Conservation (phyloP, 345 rosid species). For the Erysimum cheiranthoides region DNA sequence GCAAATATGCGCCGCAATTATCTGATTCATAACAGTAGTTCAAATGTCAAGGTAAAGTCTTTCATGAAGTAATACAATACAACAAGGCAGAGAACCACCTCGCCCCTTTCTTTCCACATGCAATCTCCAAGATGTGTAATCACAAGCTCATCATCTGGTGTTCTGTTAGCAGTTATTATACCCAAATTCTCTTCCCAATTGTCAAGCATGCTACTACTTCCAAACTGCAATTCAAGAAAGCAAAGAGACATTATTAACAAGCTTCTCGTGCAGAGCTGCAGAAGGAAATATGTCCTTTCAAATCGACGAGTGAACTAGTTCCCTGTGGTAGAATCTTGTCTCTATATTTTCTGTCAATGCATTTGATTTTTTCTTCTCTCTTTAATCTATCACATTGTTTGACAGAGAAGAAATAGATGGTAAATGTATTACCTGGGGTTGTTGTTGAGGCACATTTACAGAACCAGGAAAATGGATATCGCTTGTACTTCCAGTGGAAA, state of each 20-base stretch:
- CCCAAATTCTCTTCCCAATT: conserved; percentile 99
- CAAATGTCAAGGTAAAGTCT: conserved; percentile 39
- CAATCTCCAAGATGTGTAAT: conserved; percentile 95
- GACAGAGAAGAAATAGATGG: conserved; percentile 1
- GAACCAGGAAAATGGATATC: conserved; percentile 51
- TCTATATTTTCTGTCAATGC: not conserved
- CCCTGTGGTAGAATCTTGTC: not conserved
- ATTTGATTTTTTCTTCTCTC: not conserved
- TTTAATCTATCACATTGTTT: conserved; percentile 5
- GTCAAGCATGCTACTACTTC: conserved; percentile 85
- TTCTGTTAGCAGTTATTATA: conserved; percentile 95
- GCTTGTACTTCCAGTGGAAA: conserved; percentile 53
- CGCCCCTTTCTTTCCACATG: conserved; percentile 96
- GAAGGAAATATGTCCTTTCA: conserved; percentile 10
- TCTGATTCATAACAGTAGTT: conserved; percentile 49
- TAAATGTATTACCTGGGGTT: conserved; percentile 59
- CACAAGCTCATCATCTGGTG: conserved; percentile 95
- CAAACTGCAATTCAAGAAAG: conserved; percentile 52
- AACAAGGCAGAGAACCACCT: conserved; percentile 57
- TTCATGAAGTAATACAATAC: conserved; percentile 16
- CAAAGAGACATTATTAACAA: conserved; percentile 9
- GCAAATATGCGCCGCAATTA: conserved; percentile 74
- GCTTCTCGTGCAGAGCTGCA: not conserved
- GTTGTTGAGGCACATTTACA: conserved; percentile 51
- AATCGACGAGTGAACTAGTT: conserved; percentile 19